Evolutionary conservation across 202 grass and related monocot genomes (phyloP).

Genomic region (Dendrocalamus latiflorus): DNA sequence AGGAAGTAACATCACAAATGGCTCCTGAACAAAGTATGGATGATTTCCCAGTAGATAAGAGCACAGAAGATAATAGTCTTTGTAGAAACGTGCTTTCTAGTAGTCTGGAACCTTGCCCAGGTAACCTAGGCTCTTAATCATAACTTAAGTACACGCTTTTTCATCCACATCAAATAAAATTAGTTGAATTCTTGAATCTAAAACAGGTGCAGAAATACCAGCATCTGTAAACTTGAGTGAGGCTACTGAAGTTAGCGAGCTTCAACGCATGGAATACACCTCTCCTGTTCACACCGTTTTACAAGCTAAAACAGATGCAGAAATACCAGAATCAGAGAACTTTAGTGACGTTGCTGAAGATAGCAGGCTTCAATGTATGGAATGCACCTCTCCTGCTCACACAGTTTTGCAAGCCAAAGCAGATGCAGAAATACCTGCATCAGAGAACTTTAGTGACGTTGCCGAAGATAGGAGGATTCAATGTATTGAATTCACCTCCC

Average conservation of each 20-base stretch:
- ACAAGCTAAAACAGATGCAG: constrained; percentile 15
- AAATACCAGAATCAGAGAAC: constrained; percentile 29
- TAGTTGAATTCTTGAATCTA: constrained; percentile 19
- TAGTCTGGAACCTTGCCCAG: constrained; percentile 34
- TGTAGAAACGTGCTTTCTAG: constrained; percentile 29
- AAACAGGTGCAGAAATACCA: constrained; percentile 27
- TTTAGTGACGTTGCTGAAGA: constrained; percentile 13
- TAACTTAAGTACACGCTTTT: neutral
- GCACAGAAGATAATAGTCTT: constrained; percentile 8
- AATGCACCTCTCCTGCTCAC: constrained; percentile 59
- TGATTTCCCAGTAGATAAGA: constrained; percentile 20
- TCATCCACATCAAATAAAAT: constrained; percentile 15
- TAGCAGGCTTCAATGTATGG: constrained; percentile 1
- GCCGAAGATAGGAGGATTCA: constrained; percentile 14
- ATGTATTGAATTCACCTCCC: constrained; percentile 11
- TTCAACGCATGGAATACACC: constrained; percentile 30
- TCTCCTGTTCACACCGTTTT: constrained; percentile 20
- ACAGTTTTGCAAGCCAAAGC: constrained; percentile 22
- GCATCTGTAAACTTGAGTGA: constrained; percentile 36
- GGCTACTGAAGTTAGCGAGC: constrained; percentile 13
- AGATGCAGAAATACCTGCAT: neutral
- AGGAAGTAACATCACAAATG: constrained; percentile 30
- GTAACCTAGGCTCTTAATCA: constrained; percentile 29
- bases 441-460: neutral
- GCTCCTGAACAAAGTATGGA: constrained; percentile 18